Base-by-base conservation (phyloP, 75 land plant species). In the Sequoiadendron giganteum region DNA sequence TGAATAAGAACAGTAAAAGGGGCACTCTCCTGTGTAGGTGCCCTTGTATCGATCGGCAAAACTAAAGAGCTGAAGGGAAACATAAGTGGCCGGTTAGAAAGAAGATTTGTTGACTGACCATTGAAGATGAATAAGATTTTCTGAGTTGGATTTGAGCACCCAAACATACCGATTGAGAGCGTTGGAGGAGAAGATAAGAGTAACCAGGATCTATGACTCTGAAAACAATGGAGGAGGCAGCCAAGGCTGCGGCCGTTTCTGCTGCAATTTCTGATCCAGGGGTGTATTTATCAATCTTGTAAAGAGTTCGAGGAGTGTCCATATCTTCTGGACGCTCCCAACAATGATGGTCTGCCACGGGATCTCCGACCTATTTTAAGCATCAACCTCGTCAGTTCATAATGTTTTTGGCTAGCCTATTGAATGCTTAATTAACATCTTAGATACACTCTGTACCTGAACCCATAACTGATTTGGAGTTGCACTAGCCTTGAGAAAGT, bases 241-340 rank as follows among this genome's bases (percentile, higher is more conserved):
- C 98, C 91, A 97, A 88, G 49, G 98, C 98, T 19, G 98, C 95
- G 3, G 98, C 88, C 14, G 98, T 97, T 85, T 97, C 98, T 14
- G 93, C 97, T 1, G 87, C 92, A 8, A 91, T 91, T 81, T 91
- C 91, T 21, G 91, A 87, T 1, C 92, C 89, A 28, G 92, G 92
- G 43, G 10, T 32, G 70, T 9, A 38, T 25, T 87, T 65, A 48
- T 91, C 83, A 55, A 91, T 86, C 77, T 85, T 83, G 86, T 54
- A 91, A 21, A 89, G 68, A n/a, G 91, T 42, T 6, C 91, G 82
- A n/a, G 92, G 91, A 45, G 92, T 87, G 88, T 92, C 93, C 87
- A 92, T 89, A 77, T 86, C 91, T 79, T 92, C 93, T 7, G 90
- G 93, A 19, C 89, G 54, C 85, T 91, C 89, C 93, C 93, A 91